Base-by-base conservation (phyloP, 2,329 filamentous ascomycete species). In the Myriosclerotinia duriaeana region DNA sequence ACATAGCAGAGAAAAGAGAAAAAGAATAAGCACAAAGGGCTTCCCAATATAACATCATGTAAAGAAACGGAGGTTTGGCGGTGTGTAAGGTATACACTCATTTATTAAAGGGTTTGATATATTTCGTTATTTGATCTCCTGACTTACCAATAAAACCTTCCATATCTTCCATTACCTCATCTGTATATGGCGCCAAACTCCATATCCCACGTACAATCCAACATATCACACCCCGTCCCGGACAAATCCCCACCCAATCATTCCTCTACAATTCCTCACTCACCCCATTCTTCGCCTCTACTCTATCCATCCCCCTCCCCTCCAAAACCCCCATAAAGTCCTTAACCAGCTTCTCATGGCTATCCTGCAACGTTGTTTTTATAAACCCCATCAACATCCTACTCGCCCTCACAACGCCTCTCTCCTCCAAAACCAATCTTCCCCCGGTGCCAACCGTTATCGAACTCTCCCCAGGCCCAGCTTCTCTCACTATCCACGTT, bases 401-500 rank as follows among this genome's bases (percentile, higher is more conserved):
- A 74, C 92, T 93, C 79, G 91, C 95, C 67, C 85, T 84, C 79
- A 96, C 87, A 71, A 91, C 87, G 58, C 93, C 88, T 71, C 93
- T 91, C 79, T 96, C 91, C 22, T 89, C 84, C 58, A 96, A 80
- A 74, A 93, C 94, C 22, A 95, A 80, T 0, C 91, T 91, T 7
- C 87, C 88, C 0, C 90, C 91, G 6, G 46, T 26, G 3, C 86
- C 88, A 46, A 59, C 30, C 58, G 26, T 61, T 22, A 61, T 17
- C 30, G 58, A 50, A 40, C 44, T 52, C 34, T 61, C 58, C 8
- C 58, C 58, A 73, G 88, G 83, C 34, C 81, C 80, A 1, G 85
- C 83, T 76, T 94, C 90, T n/a, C 87, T 89, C 0, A 88, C 86
- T 48, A 89, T 78, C 48, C 84, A 86, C 6, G 91, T 91, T 53